Conservation (phyloP, 345 rosid genomes). For the Brassica carinata region DNA sequence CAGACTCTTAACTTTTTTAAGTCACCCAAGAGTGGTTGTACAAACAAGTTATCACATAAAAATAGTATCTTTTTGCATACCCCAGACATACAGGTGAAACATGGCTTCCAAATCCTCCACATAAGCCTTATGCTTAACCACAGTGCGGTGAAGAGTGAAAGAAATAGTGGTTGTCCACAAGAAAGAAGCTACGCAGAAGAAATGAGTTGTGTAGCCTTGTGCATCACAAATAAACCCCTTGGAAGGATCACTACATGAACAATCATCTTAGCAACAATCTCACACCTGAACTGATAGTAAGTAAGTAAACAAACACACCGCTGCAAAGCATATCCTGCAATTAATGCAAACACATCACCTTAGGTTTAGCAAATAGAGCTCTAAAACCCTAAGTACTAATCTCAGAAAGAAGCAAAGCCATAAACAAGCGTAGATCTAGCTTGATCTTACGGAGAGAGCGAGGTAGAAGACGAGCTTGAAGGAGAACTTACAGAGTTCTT, state of each 20-base stretch:
- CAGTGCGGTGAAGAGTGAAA: conserved; percentile 94
- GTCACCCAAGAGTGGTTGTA: too few species aligned
- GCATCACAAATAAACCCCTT: conserved; percentile 5
- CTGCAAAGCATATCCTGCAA: conserved; percentile 87
- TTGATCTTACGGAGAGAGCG: conserved; percentile 64
- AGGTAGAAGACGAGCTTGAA: conserved; percentile 98
- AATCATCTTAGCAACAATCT: not conserved
- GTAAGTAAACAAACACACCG: not conserved
- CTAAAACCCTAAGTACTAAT: not conserved
- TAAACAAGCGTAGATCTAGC: not conserved
- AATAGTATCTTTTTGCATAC: too few species aligned
- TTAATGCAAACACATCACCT: conserved; percentile 4
- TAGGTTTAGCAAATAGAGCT: not conserved
- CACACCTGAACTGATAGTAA: not conserved
- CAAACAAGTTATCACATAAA: too few species aligned
- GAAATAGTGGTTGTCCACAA: conserved; percentile 96
- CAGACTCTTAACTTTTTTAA: too few species aligned
- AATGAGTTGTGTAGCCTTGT: not conserved
- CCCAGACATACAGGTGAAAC: conserved; percentile 98
- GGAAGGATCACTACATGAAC: conserved; percentile 53
- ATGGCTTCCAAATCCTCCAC: conserved; percentile 93
- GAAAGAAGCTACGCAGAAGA: conserved; percentile 69
- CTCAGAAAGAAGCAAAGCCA: not conserved
- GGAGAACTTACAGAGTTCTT: conserved; percentile 92
- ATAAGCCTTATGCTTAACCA: conserved; percentile 84